phyloP scores from a whole-genome alignment of 176 grass and related monocot species.

The Canna indica region DNA sequence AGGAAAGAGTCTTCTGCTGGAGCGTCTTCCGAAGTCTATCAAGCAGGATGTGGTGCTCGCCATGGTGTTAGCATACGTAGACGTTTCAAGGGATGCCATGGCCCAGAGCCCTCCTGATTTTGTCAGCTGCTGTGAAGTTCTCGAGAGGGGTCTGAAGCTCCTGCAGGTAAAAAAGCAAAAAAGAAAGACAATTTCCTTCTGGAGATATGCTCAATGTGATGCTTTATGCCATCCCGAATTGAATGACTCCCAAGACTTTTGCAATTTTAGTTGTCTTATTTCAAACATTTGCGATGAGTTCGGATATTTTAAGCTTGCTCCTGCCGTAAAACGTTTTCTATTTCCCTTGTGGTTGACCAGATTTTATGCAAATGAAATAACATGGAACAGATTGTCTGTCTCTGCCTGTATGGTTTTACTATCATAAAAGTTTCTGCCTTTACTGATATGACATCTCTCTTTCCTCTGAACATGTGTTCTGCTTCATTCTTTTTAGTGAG shows the following conservation, averaged over 20 bases:
- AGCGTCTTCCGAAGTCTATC: conserved; percentile 54
- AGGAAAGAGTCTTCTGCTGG: conserved; percentile 46
- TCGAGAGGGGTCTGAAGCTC: conserved; percentile 79
- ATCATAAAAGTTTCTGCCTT: not conserved
- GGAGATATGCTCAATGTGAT: not conserved
- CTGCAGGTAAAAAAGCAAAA: conserved; percentile 46
- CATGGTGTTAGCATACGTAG: conserved; percentile 85
- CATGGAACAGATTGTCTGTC: not conserved
- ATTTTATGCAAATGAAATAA: not conserved
- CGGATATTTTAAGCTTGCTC: not conserved
- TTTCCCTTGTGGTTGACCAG: not conserved
- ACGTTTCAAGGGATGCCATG: conserved; percentile 82
- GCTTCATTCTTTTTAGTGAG: not conserved
- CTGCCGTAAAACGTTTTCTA: not conserved
- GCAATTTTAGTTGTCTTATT: not conserved
- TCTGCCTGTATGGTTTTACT: not conserved
- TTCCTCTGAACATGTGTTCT: not conserved
- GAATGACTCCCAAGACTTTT: not conserved
- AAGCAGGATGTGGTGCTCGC: conserved; percentile 90
- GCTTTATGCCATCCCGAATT: not conserved
- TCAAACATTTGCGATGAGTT: no score
- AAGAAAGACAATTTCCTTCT: not conserved
- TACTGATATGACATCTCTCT: not conserved
- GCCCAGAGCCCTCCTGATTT: conserved; percentile 57
- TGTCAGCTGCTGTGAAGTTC: conserved; percentile 77